Evolutionary conservation across 2,329 filamentous ascomycete species (phyloP).

Genomic region (Penicillium sp.): DNA sequence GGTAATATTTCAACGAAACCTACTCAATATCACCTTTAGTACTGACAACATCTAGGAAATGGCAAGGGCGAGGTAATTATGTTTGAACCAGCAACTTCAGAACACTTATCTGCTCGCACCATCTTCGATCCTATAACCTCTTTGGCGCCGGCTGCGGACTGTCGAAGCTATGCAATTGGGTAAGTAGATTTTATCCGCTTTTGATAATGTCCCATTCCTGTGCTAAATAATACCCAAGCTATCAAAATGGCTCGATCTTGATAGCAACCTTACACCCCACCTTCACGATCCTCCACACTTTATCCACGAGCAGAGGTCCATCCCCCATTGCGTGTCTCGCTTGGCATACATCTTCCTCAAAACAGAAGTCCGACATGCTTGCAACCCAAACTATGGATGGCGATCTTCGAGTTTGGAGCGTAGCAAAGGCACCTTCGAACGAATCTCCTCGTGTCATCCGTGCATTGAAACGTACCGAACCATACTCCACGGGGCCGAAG

Average conservation of each 20-base stretch:
- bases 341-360: constrained; percentile 95
- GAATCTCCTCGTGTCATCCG: constrained; percentile 86
- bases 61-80: constrained; percentile 87
- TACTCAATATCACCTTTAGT: neutral
- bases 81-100: constrained; percentile 88
- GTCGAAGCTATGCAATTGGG: constrained; percentile 94
- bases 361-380: constrained; percentile 97
- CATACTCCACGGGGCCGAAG: constrained; percentile 67
- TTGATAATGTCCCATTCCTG: neutral
- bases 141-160: constrained; percentile 82
- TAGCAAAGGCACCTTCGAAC: constrained; percentile 70
- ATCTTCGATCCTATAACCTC: constrained; percentile 96
- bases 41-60: constrained; percentile 61
- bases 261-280: constrained; percentile 84
- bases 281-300: constrained; percentile 90
- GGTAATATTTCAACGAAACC: constrained; percentile 54
- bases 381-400: constrained; percentile 89
- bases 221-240: constrained; percentile 51
- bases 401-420: constrained; percentile 92
- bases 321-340: constrained; percentile 82
- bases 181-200: constrained; percentile 41
- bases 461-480: constrained; percentile 73
- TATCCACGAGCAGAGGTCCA: constrained; percentile 77
- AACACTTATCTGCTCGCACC: constrained; percentile 86
- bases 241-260: constrained; percentile 89